Conservation (phyloP, 306 rosid genomes). For the Macrotyloma uniflorum region DNA sequence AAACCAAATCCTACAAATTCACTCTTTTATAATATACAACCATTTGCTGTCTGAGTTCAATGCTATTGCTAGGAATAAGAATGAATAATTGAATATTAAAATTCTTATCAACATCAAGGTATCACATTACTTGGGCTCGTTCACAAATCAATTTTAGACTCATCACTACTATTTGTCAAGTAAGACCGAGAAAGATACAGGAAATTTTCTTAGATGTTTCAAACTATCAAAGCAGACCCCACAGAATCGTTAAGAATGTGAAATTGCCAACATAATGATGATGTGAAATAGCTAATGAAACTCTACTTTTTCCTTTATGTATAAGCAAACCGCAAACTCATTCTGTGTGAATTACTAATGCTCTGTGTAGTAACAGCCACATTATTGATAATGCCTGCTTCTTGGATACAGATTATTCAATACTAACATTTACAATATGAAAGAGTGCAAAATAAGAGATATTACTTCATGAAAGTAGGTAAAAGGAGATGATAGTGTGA, state of each 20-base stretch:
- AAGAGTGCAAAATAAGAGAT: slow-evolving; percentile 12
- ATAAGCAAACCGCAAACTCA: neutral
- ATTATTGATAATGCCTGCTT: neutral
- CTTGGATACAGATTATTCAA: neutral
- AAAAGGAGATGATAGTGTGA: neutral
- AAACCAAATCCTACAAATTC: neutral
- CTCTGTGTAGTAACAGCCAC: neutral
- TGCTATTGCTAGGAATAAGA: neutral
- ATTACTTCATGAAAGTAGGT: neutral
- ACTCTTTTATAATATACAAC: neutral
- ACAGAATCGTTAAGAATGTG: neutral
- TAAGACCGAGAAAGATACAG: neutral
- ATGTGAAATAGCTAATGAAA: neutral
- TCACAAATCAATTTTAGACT: slow-evolving; percentile 3
- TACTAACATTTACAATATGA: neutral
- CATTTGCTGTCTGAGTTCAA: neutral
- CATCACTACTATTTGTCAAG: neutral
- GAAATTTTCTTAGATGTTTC: neutral
- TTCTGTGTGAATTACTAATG: neutral
- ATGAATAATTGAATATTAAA: neutral
- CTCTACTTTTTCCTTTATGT: neutral
- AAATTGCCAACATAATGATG: neutral
- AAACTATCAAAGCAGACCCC: slow-evolving; percentile 3
- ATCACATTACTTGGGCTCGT: neutral
- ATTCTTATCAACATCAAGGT: neutral